Conservation (phyloP, 2,329 filamentous ascomycete genomes). For the Penicillium oxalicum region DNA sequence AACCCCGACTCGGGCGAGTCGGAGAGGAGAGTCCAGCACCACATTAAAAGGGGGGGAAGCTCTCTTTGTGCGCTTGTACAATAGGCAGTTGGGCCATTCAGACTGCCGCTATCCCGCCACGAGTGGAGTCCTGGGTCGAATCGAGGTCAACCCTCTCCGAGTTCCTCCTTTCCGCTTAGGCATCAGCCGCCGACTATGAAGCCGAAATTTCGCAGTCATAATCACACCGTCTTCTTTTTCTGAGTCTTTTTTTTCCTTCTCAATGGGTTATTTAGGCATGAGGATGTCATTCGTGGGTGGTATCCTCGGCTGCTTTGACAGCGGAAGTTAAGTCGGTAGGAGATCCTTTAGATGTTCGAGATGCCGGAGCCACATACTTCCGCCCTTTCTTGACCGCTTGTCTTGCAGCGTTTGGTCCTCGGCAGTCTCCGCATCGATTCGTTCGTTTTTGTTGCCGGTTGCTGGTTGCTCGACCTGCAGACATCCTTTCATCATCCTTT, state of each 20-base stretch:
- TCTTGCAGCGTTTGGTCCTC: neutral
- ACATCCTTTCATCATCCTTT: too few species aligned
- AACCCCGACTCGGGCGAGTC: neutral
- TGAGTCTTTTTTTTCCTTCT: neutral
- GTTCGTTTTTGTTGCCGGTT: too few species aligned
- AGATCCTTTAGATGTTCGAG: neutral
- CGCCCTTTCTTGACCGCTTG: neutral
- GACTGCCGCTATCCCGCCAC: conserved; percentile 11
- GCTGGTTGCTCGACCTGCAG: too few species aligned
- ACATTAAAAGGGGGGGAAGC: conserved; percentile 3
- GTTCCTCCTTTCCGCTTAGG: conserved; percentile 1
- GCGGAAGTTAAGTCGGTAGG: too few species aligned
- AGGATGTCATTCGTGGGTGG: too few species aligned
- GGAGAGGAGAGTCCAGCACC: conserved; percentile 1
- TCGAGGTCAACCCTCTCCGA: conserved; percentile 5
- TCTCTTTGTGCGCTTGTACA: conserved; percentile 12
- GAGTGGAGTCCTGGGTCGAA: conserved; percentile 11
- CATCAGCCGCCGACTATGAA: neutral
- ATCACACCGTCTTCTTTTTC: neutral
- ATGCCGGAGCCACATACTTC: neutral
- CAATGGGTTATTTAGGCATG: neutral
- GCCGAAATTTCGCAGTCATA: neutral
- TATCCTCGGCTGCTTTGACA: too few species aligned
- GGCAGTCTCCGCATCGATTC: too few species aligned
- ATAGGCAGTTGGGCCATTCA: conserved; percentile 6